Conservation (phyloP, 2,329 filamentous ascomycete species). For the Catunica adiposa region DNA sequence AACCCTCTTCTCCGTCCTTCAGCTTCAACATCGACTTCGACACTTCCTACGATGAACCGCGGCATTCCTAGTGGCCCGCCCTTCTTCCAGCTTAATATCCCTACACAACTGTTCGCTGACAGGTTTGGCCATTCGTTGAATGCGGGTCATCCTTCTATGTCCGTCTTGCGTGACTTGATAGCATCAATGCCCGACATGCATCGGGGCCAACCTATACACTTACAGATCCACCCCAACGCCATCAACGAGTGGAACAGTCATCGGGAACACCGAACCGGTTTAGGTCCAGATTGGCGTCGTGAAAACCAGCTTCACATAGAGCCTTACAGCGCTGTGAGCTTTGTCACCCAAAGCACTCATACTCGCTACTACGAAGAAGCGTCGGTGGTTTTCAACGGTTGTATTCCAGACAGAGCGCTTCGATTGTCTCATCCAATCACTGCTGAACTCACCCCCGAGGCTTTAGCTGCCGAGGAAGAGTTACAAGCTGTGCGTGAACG, state of each 20-base stretch:
- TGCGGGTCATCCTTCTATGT: conserved; percentile 32
- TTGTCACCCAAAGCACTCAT: conserved; percentile 53
- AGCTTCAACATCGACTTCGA: conserved; percentile 23
- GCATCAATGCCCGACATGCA: conserved; percentile 32
- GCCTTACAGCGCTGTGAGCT: conserved; percentile 59
- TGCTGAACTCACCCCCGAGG: conserved; percentile 61
- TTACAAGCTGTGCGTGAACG: conserved; percentile 15
- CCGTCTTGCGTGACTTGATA: conserved; percentile 39
- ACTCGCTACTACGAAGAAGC: conserved; percentile 82
- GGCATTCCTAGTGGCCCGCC: conserved; percentile 24
- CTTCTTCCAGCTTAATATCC: conserved; percentile 33
- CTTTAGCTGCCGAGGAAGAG: conserved; percentile 65
- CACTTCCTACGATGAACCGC: conserved; percentile 33
- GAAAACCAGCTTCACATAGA: conserved; percentile 33
- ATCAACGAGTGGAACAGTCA: conserved; percentile 34
- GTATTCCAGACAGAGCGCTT: conserved; percentile 48
- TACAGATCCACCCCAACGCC: conserved; percentile 37
- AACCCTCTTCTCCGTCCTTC: conserved; percentile 70
- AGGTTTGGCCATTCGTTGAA: conserved; percentile 9
- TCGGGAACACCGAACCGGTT: conserved; percentile 22
- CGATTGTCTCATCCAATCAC: conserved; percentile 50
- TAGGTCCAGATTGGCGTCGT: conserved; percentile 32
- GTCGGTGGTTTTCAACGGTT: conserved; percentile 57
- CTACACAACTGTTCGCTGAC: conserved; percentile 27
- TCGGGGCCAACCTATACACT: conserved; percentile 37